These are phyloP conservation scores for Eutrema japonicum DNA, from an alignment of 345 rosid species.

Conservation along the genomic window DNA sequence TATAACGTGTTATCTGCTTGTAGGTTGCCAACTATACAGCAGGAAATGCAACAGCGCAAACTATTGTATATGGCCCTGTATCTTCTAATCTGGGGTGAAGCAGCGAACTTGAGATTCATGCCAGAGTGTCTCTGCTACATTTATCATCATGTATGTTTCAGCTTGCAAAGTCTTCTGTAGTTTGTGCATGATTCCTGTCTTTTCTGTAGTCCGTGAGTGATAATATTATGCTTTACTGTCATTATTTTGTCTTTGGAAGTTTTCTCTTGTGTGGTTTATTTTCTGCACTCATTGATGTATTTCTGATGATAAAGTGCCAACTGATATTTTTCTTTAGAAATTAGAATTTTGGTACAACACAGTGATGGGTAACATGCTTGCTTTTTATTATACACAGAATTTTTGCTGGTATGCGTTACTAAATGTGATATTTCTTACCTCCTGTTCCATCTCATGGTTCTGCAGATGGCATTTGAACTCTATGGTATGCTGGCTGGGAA, in stretches of 20 bases:
- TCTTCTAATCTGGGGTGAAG: constrained; percentile 99
- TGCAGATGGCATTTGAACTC: constrained; percentile 97
- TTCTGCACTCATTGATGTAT: constrained; percentile 3
- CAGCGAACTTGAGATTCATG: constrained; percentile 98
- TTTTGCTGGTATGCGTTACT: not conserved
- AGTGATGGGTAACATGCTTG: constrained; percentile 13
- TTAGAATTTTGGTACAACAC: not conserved
- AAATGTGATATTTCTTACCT: not conserved
- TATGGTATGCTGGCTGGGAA: constrained; percentile 99
- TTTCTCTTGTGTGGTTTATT: not conserved
- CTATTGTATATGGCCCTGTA: constrained; percentile 92
- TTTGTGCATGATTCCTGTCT: constrained; percentile 17
- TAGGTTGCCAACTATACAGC: constrained; percentile 99
- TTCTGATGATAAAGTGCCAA: constrained; percentile 15
- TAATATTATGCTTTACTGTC: constrained; percentile 12
- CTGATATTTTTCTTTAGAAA: not conserved
- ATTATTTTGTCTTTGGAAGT: not conserved
- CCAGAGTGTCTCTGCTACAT: constrained; percentile 99
- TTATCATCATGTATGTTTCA: constrained; percentile 90
- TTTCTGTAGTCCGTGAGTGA: not conserved
- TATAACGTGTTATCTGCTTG: constrained; percentile 33
- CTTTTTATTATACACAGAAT: not conserved
- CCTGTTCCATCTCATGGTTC: constrained; percentile 10
- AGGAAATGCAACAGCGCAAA: constrained; percentile 98
- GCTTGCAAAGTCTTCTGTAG: constrained; percentile 13